These are phyloP conservation scores for Boeremia lycopersici DNA, from an alignment of 2,329 filamentous ascomycete species.

Conservation along the genomic window DNA sequence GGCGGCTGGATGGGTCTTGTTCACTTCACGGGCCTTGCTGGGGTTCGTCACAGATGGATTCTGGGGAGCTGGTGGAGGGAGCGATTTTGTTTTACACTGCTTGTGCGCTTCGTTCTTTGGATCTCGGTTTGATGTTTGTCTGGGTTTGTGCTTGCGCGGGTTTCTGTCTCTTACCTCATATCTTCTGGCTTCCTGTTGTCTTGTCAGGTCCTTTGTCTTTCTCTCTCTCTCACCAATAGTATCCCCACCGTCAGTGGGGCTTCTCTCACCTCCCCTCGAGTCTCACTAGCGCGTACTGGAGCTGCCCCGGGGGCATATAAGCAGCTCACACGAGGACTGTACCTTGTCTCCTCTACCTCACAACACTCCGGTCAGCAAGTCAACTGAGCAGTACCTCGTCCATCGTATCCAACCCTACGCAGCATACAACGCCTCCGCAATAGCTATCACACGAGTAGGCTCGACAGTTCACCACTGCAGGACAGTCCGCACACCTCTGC, in stretches of 20 bases:
- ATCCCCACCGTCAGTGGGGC: not conserved
- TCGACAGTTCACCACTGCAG: slow-evolving; percentile 21
- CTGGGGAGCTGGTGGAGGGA: no score
- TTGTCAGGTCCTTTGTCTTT: no score
- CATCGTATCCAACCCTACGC: slow-evolving; percentile 2
- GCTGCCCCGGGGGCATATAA: slow-evolving; percentile 21
- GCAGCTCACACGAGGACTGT: slow-evolving; percentile 6
- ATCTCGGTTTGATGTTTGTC: no score
- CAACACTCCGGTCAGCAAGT: slow-evolving; percentile 10
- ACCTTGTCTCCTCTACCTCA: slow-evolving; percentile 25
- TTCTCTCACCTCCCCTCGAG: slow-evolving; percentile 10
- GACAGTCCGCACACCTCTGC: slow-evolving; percentile 23
- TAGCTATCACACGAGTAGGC: slow-evolving; percentile 16
- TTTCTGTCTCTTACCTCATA: no score
- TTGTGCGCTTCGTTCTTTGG: no score
- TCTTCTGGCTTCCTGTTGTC: no score
- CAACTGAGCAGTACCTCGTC: slow-evolving; percentile 2
- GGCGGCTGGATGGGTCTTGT: no score
- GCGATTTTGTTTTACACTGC: no score
- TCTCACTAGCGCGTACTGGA: slow-evolving; percentile 1
- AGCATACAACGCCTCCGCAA: not conserved
- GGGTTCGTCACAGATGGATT: no score
- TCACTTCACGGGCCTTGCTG: no score
- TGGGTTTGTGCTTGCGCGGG: no score
- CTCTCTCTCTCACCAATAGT: not conserved